Conservation (phyloP, 805 yeast genomes). For the Diddensiella caesifluorescens region DNA sequence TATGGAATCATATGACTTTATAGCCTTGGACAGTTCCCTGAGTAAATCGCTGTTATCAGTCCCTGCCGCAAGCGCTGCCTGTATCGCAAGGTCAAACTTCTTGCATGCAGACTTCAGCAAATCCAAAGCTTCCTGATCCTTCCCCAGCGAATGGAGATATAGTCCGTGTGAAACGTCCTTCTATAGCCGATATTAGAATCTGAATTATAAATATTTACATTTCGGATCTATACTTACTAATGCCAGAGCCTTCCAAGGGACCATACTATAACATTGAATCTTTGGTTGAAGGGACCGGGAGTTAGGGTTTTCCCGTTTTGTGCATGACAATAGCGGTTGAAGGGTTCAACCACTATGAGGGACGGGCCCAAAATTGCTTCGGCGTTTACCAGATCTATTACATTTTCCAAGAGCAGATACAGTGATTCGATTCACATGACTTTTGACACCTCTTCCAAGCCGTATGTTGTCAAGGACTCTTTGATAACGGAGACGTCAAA, state of each 20-base stretch:
- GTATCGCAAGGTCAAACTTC: constrained; percentile 1
- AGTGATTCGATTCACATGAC: neutral
- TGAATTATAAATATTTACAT: too few relatives aligned
- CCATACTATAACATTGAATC: neutral
- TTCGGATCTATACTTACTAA: neutral
- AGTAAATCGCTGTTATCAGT: constrained; percentile 1
- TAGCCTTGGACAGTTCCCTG: constrained; percentile 7
- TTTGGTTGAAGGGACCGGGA: neutral
- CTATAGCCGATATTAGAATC: too few relatives aligned
- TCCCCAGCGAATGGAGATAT: constrained; percentile 18
- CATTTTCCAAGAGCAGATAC: too few relatives aligned
- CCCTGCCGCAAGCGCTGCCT: neutral
- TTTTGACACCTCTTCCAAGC: neutral
- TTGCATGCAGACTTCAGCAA: constrained; percentile 10
- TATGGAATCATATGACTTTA: constrained; percentile 13
- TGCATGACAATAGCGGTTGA: neutral
- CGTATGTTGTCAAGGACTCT: neutral
- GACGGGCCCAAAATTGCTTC: neutral
- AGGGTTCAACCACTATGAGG: neutral
- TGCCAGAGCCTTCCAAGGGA: neutral
- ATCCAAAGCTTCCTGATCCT: constrained; percentile 11
- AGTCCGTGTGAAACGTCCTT: constrained; percentile 10
- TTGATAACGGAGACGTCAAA: constrained; percentile 5
- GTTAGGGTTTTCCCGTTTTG: neutral
- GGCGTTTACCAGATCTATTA: neutral